Conservation (phyloP, 306 rosid species). For the Malus fusca region DNA sequence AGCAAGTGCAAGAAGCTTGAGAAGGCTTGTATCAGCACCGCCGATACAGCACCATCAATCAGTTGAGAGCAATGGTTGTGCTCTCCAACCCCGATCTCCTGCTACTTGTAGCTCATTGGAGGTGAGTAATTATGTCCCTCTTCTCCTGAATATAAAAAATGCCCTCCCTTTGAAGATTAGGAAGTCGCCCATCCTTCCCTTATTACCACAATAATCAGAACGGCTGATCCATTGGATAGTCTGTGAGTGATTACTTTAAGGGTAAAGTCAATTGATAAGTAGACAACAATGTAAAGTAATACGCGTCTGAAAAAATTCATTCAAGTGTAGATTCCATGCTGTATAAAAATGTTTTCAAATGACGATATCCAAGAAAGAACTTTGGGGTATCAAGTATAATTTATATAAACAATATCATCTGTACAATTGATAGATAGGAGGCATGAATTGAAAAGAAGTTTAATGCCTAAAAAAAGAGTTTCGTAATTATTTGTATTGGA, state of each 20-base stretch:
- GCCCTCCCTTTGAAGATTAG: not conserved
- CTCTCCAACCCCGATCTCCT: slow-evolving; percentile 37
- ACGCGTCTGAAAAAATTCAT: not conserved
- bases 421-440: not conserved
- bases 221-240: not conserved
- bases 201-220: not conserved
- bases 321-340: not conserved
- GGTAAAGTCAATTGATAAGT: not conserved
- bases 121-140: slow-evolving; percentile 28
- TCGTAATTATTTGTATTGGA: not conserved
- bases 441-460: not conserved
- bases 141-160: not conserved
- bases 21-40: slow-evolving; percentile 28
- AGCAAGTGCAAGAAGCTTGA: slow-evolving; percentile 27
- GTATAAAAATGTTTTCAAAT: not conserved
- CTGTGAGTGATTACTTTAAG: not conserved
- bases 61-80: slow-evolving; percentile 22
- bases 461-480: not conserved
- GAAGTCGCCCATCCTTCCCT: too few species aligned
- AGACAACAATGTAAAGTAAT: not conserved
- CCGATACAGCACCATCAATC: slow-evolving; percentile 26
- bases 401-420: not conserved
- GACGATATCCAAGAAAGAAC: not conserved
- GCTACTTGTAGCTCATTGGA: slow-evolving; percentile 40
- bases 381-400: not conserved